Percentiles rank a stretch among this genome's conserved stretches.
Evolutionary conservation across 1,284 basidiomycete species (phyloP).

Genomic region (Tranzscheliella williamsii): DNA sequence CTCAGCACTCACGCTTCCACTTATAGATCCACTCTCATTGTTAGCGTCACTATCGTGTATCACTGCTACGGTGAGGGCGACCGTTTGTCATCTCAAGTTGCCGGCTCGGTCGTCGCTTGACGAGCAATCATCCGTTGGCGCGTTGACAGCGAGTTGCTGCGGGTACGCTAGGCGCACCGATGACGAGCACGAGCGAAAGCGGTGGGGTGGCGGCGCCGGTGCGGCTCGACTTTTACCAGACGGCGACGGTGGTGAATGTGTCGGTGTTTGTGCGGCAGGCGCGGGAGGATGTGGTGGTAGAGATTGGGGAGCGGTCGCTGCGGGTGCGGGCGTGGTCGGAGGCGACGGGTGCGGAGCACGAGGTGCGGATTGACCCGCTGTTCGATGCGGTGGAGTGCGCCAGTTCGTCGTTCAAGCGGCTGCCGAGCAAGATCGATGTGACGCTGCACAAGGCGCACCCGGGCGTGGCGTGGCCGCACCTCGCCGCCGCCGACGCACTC

Average conservation of each 20-base stretch:
- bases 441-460: conserved; percentile 36
- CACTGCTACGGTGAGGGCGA: too few species aligned
- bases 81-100: too few species aligned
- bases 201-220: too few species aligned
- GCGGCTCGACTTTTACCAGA: conserved; percentile 60
- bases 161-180: too few species aligned
- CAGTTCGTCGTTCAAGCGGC: conserved; percentile 29
- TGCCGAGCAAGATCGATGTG: conserved; percentile 53
- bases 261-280: conserved; percentile 53
- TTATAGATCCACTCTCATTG: too few species aligned
- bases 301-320: conserved; percentile 13
- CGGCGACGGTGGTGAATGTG: conserved; percentile 47
- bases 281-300: conserved; percentile 29
- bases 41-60: too few species aligned
- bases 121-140: too few species aligned
- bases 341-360: conserved; percentile 13
- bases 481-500: conserved; percentile 5
- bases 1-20: too few species aligned
- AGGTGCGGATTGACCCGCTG: conserved; percentile 31
- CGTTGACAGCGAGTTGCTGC: too few species aligned
- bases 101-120: too few species aligned
- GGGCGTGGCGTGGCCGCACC: conserved; percentile 32
- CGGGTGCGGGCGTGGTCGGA: conserved; percentile 14
- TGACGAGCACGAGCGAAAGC: too few species aligned
- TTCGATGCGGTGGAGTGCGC: conserved; percentile 23